Evolutionary conservation across 1,284 basidiomycete genomes (phyloP), one percentile per base, ranked within the genome.

Genomic region (Bothia castanella): DNA sequence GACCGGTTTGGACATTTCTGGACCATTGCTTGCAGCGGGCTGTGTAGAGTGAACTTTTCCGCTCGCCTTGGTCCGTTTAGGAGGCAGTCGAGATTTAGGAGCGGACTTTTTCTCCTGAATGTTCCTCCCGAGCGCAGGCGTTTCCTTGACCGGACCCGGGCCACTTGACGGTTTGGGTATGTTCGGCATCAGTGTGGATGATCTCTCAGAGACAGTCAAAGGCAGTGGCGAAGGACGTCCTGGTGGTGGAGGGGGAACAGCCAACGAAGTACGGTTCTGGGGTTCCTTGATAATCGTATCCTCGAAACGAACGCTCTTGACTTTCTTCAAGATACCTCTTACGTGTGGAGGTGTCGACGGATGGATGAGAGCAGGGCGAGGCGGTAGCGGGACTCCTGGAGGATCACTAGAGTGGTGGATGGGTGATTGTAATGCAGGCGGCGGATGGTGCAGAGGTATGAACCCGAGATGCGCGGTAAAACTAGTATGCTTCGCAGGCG

Each of bases 291-390:
- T n/a, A 25, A 49, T 41, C 41, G 27, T 16, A 31, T 65, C 67
- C 21, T 66, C 67, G 31, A 69, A 66, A 27, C 68, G 64, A 43
- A 66, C 64, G 17, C 46, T 64, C 55, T 66, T 69, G 30, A 31
- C 49, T 47, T 69, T 66, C 66, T 69, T 66, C 55, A 66, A 41
- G 36, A 69, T 66, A 17, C 64, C 63, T 50, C 56, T 64, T 32
- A 69, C 66, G 5, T 54, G 51, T 10, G 53, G 50, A 17, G 62
- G 56, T 13, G 64, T 66, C 16, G 47, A 66, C n/a, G 62, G 59
- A 42, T 50, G 62, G 44, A 67, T 31, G 30, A 66, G 59, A 30
- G 63, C 64, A 14, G 64, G 67, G 16, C 67, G 66, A 10, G 55
- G 64, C 2, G 64, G 64, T n/a, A 69, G 51, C n/a, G 67, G 61